Conservation (phyloP, 2,329 filamentous ascomycete species). For the Hortaea werneckii region DNA sequence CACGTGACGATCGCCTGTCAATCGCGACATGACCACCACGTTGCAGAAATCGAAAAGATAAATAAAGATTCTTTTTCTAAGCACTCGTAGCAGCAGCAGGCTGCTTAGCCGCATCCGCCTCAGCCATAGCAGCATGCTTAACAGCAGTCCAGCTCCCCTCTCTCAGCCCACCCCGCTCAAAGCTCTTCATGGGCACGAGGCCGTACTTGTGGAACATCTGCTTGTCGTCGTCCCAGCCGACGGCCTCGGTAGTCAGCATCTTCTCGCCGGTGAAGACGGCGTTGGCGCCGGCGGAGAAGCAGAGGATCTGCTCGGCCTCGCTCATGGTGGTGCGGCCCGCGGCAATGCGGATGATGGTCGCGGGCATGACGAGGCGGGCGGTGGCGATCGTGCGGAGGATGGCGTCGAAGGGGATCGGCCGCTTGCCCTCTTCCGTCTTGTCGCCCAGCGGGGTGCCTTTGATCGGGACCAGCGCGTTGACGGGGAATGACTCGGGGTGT, state of each 20-base stretch:
- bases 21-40: too few species aligned
- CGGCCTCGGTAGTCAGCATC: slow-evolving; percentile 88
- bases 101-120: background rate
- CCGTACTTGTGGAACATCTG: slow-evolving; percentile 79
- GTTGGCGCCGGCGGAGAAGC: slow-evolving; percentile 85
- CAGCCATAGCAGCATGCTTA: slow-evolving; percentile 6
- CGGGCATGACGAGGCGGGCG: slow-evolving; percentile 71
- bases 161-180: slow-evolving; percentile 25
- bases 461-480: slow-evolving; percentile 85
- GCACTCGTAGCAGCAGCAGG: background rate
- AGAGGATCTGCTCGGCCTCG: slow-evolving; percentile 81
- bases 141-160: slow-evolving; percentile 19
- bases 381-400: slow-evolving; percentile 77
- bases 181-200: slow-evolving; percentile 58
- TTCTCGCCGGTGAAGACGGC: slow-evolving; percentile 94
- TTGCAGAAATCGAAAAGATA: too few species aligned
- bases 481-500: slow-evolving; percentile 84
- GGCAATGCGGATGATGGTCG: slow-evolving; percentile 76
- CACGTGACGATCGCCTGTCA: too few species aligned
- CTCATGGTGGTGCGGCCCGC: slow-evolving; percentile 74
- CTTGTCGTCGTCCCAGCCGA: slow-evolving; percentile 81
- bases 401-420: slow-evolving; percentile 62
- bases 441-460: slow-evolving; percentile 79
- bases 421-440: slow-evolving; percentile 33
- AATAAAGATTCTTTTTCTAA: too few species aligned